Base-by-base conservation (phyloP, 2,329 filamentous ascomycete genomes). In the Curvularia sp. region DNA sequence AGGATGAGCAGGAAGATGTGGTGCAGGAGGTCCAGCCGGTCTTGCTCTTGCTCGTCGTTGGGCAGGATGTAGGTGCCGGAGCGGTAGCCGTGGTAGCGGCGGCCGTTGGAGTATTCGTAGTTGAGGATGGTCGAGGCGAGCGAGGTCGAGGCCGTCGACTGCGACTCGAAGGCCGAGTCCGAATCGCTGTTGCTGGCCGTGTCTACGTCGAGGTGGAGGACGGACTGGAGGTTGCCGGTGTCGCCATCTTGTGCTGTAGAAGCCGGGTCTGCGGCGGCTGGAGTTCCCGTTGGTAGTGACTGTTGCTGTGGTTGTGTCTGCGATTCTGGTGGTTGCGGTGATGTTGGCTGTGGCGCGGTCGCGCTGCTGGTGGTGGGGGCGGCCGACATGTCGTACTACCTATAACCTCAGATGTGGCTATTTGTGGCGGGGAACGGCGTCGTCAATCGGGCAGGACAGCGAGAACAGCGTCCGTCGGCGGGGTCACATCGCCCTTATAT, bases 41-140 rank as follows among this genome's bases (percentile, higher is more conserved):
- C 75, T 56, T 76, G 73, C 64, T 78, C 75, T 42, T 71, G 66
- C 55, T 77, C 75, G 67, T 77, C 75, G 63, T 77, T 77, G 58
- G 75, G 75, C 26, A 77, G 67, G 12, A 72, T 56, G 60, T 77
- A 78, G 10, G 69, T 58, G 49, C 75, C 75, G 22, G 64, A 66
- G 56, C 74, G 72, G 63, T 72, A 77, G 62, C 66, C 73, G 58
- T 76, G 74, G 64, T 78, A 78, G 55, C 76, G 73, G 15, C 76
- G 71, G 22, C 76, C 76, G 38, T 77, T 77, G 41, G 64, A 65
- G 63, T 77, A 78, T 42, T 75, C 71, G 68, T 77, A 77, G 62
- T 77, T 71, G 24, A 75, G 65, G 61, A 77, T 71, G 41, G 71
- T 73, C 13, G 73, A 75, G 44, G 73, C 70, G 53, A 77, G 69